Conservation (phyloP, 2,329 filamentous ascomycete genomes). For the Eurotiales sp. region DNA sequence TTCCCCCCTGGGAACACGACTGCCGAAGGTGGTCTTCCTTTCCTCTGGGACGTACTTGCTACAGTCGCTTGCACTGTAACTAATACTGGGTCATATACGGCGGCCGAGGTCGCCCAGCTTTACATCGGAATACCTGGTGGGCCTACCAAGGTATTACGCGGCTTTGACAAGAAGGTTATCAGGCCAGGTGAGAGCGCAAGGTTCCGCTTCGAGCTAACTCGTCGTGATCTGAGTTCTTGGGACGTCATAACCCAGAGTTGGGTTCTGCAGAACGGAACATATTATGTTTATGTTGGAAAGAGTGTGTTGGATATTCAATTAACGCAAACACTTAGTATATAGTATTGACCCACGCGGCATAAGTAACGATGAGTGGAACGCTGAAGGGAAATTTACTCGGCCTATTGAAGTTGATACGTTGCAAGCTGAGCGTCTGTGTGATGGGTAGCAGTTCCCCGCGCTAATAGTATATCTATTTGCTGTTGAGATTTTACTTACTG, state of each 20-base stretch:
- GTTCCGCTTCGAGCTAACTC: slow-evolving; percentile 64
- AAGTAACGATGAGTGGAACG: too few species aligned
- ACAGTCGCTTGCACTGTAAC: slow-evolving; percentile 40
- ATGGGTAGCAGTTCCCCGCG: too few species aligned
- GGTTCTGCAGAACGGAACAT: slow-evolving; percentile 54
- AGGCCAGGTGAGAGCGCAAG: slow-evolving; percentile 56
- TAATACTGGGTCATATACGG: slow-evolving; percentile 42
- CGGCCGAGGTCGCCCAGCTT: slow-evolving; percentile 46
- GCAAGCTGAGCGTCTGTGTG: too few species aligned
- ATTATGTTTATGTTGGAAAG: slow-evolving; percentile 56
- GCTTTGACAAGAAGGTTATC: slow-evolving; percentile 71
- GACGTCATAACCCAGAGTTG: slow-evolving; percentile 70
- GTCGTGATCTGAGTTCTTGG: slow-evolving; percentile 80
- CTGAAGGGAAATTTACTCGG: too few species aligned
- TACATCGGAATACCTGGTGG: slow-evolving; percentile 69
- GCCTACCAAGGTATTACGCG: slow-evolving; percentile 59
- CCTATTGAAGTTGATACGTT: too few species aligned
- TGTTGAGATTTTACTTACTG: too few species aligned
- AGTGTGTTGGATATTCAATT: too few species aligned
- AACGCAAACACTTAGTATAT: too few species aligned
- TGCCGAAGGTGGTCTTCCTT: slow-evolving; percentile 49
- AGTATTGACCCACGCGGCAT: too few species aligned
- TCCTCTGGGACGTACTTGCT: slow-evolving; percentile 44
- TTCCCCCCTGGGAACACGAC: slow-evolving; percentile 33
- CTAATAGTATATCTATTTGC: too few species aligned